Evolutionary conservation across 2,329 filamentous ascomycete genomes (phyloP).

Genomic region (Xylariaceae sp.): DNA sequence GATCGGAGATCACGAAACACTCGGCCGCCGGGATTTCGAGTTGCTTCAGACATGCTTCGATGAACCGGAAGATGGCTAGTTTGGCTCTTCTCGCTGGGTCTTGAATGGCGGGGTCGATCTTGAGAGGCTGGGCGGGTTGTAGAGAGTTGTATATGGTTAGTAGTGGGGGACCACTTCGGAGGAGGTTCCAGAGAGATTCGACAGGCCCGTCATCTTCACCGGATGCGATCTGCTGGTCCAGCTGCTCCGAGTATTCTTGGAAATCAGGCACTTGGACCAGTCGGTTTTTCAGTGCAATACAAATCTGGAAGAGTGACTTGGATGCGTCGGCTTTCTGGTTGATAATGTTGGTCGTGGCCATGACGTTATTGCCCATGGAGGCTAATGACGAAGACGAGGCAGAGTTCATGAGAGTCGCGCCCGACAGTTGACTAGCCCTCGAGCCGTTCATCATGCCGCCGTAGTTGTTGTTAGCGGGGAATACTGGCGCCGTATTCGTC

Average conservation of each 20-base stretch:
- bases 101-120: conserved; percentile 56
- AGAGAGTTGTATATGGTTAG: conserved; percentile 86
- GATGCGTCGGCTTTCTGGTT: conserved; percentile 93
- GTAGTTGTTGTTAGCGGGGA: conserved; percentile 46
- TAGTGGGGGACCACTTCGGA: conserved; percentile 79
- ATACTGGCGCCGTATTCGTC: conserved; percentile 56
- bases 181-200: conserved; percentile 82
- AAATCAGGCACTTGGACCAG: conserved; percentile 82
- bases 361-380: conserved; percentile 56
- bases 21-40: conserved; percentile 75
- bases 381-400: conserved; percentile 49
- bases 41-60: conserved; percentile 82
- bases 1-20: conserved; percentile 86
- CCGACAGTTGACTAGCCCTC: conserved; percentile 60
- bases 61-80: conserved; percentile 85
- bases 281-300: conserved; percentile 76
- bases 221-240: conserved; percentile 62
- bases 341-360: conserved; percentile 89
- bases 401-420: conserved; percentile 50
- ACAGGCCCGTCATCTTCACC: conserved; percentile 71
- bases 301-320: conserved; percentile 91
- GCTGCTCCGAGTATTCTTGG: conserved; percentile 66
- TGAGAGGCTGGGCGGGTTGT: conserved; percentile 63
- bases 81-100: conserved; percentile 75
- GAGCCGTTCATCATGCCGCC: conserved; percentile 49